Evolutionary conservation across 352 stramenopile species (phyloP).

Genomic region (Pythium rhizo-oryzae): DNA sequence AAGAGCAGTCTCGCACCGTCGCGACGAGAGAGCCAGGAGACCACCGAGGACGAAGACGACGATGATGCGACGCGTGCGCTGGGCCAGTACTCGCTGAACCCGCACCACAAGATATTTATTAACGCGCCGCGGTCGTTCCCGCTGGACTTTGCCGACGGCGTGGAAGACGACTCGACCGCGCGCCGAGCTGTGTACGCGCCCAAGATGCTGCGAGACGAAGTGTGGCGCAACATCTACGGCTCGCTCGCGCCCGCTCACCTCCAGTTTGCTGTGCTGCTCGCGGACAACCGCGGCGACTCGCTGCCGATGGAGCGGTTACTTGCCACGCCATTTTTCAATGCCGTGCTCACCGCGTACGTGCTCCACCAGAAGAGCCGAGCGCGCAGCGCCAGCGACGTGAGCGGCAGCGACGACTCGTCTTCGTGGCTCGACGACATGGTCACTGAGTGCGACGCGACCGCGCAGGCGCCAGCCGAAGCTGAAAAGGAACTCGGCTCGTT

Average conservation of each 20-base stretch:
- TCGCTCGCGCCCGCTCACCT: constrained; percentile 55
- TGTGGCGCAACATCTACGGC: constrained; percentile 74
- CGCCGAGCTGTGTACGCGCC: constrained; percentile 60
- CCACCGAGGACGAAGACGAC: constrained; percentile 13
- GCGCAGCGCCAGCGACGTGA: constrained; percentile 26
- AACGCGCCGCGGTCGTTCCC: constrained; percentile 72
- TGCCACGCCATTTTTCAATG: constrained; percentile 59
- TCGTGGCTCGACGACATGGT: constrained; percentile 31
- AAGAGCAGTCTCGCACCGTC: constrained; percentile 38
- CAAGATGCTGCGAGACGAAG: constrained; percentile 76
- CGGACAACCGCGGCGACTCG: constrained; percentile 65
- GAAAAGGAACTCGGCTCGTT: constrained; percentile 17
- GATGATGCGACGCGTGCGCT: constrained; percentile 43
- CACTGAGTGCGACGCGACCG: neutral
- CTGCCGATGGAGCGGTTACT: constrained; percentile 68
- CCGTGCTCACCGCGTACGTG: constrained; percentile 67
- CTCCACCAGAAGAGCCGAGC: constrained; percentile 46
- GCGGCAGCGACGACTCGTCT: constrained; percentile 22
- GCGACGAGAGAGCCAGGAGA: constrained; percentile 42
- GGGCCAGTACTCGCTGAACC: constrained; percentile 71
- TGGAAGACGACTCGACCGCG: constrained; percentile 45
- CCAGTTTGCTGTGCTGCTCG: constrained; percentile 56
- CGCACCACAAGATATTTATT: constrained; percentile 86
- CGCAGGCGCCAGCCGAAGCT: neutral
- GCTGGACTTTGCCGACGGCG: constrained; percentile 47